Evolutionary conservation across 2,329 filamentous ascomycete species (phyloP).

Genomic region (Ophiobolus disseminans): DNA sequence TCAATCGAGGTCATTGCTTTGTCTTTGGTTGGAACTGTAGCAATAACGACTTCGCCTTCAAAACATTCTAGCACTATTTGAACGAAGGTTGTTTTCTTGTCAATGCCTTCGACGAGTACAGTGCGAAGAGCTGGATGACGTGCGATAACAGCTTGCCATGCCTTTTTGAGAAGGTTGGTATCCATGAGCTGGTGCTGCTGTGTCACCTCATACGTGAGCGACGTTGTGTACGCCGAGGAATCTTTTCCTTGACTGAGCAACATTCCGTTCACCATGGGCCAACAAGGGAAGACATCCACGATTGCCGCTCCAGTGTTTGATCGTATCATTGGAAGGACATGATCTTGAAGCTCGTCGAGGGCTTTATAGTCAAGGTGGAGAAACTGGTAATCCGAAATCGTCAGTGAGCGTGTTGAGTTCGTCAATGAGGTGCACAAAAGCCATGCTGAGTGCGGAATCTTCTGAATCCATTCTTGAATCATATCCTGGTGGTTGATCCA

Average conservation of each 20-base stretch:
- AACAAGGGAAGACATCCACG: conserved; percentile 18
- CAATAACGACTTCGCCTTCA: not conserved
- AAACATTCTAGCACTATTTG: conserved; percentile 19
- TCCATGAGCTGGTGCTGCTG: not conserved
- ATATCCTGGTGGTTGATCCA: conserved; percentile 17
- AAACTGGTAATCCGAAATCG: conserved; percentile 26
- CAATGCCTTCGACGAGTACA: conserved; percentile 17
- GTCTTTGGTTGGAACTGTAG: not conserved
- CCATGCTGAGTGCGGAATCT: no score
- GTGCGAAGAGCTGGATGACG: conserved; percentile 26
- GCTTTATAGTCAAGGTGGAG: conserved; percentile 19
- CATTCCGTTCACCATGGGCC: conserved; percentile 19
- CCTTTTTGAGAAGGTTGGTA: conserved; percentile 9
- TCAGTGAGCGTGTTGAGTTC: conserved; percentile 6
- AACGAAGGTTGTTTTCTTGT: conserved; percentile 17
- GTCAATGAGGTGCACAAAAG: no score
- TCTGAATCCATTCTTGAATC: conserved; percentile 25
- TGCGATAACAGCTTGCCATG: conserved; percentile 26
- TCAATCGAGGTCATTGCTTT: conserved; percentile 6
- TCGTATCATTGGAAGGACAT: conserved; percentile 15
- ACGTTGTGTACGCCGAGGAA: conserved; percentile 2
- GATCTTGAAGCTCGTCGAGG: conserved; percentile 10
- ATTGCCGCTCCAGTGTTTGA: conserved; percentile 8
- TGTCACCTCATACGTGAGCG: conserved; percentile 7
- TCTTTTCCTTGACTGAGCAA: conserved; percentile 10